Evolutionary conservation across 345 rosid species (phyloP).

Genomic region (Odontarrhena argentea): DNA sequence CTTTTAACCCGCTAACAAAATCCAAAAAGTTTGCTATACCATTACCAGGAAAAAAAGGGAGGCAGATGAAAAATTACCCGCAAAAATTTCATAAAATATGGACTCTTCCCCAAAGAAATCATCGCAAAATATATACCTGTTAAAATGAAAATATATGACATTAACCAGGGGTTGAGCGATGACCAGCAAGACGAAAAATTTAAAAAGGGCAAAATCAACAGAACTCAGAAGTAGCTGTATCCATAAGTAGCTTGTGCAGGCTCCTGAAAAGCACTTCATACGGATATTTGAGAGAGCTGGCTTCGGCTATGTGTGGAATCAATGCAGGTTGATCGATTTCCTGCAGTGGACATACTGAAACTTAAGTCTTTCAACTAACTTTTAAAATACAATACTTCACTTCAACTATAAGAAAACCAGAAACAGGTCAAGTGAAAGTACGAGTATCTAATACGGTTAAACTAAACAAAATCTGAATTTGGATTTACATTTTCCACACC

Average conservation of each 20-base stretch:
- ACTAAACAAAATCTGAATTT: slow-evolving; percentile 1
- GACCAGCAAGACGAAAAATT: slow-evolving; percentile 16
- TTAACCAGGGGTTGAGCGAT: slow-evolving; percentile 18
- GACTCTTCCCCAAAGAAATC: slow-evolving; percentile 97
- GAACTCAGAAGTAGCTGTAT: slow-evolving; percentile 99
- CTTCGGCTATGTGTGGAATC: slow-evolving; percentile 99
- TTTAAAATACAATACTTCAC: not conserved
- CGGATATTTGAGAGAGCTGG: slow-evolving; percentile 88
- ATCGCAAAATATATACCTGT: slow-evolving; percentile 92
- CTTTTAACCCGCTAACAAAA: slow-evolving; percentile 14
- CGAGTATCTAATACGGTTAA: slow-evolving; percentile 9
- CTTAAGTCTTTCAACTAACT: slow-evolving; percentile 24
- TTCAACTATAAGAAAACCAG: slow-evolving; percentile 5
- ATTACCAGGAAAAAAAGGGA: slow-evolving; percentile 3
- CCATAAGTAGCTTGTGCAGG: slow-evolving; percentile 93
- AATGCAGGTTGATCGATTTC: slow-evolving; percentile 97
- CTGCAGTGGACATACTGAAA: slow-evolving; percentile 49
- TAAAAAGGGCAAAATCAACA: slow-evolving; percentile 36
- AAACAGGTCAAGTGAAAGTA: not conserved
- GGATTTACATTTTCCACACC: slow-evolving; percentile 21
- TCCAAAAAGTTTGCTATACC: not conserved
- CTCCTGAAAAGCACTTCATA: slow-evolving; percentile 98
- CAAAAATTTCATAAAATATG: slow-evolving; percentile 78
- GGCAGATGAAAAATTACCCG: slow-evolving; percentile 53
- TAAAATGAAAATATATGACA: slow-evolving; percentile 30